A percentile compares a stretch with the other conserved stretches of the same genome.
phyloP scores from a whole-genome alignment of 2,329 filamentous ascomycete species.

The Coniella vitis region DNA sequence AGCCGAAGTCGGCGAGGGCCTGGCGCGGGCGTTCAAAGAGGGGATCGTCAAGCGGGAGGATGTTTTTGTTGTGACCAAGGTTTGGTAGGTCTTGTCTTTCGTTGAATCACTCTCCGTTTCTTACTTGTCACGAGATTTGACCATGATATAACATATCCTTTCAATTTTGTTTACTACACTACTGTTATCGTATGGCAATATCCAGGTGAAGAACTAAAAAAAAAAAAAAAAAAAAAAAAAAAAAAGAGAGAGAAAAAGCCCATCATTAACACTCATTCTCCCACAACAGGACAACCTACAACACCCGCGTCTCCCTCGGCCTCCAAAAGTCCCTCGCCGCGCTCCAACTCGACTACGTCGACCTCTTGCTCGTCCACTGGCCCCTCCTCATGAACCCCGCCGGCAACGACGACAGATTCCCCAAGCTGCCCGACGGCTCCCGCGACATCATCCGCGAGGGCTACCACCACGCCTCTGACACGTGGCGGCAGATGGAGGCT shows the following conservation, averaged over 20 bases:
- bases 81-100: constrained; percentile 44
- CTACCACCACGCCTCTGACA: constrained; percentile 61
- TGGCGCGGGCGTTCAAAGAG: constrained; percentile 63
- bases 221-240: background rate
- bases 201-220: too few relatives aligned
- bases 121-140: too few relatives aligned
- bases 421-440: constrained; percentile 64
- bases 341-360: constrained; percentile 73
- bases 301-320: constrained; percentile 59
- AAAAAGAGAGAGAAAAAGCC: background rate
- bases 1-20: constrained; percentile 71
- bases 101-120: too few relatives aligned
- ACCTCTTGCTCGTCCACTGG: constrained; percentile 80
- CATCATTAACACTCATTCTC: background rate
- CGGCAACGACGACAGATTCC: constrained; percentile 67
- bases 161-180: too few relatives aligned
- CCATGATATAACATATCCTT: too few relatives aligned
- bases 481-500: constrained; percentile 71
- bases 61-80: constrained; percentile 77
- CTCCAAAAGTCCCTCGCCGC: constrained; percentile 67
- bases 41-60: constrained; percentile 69
- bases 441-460: constrained; percentile 60
- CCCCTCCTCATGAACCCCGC: constrained; percentile 73
- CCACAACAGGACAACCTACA: constrained; percentile 56
- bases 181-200: too few relatives aligned